A percentile compares a stretch with the other conserved stretches of the same genome.
These are phyloP conservation scores for Tetraselmis striata DNA, from an alignment of 139 green algal species.

Conservation along the genomic window DNA sequence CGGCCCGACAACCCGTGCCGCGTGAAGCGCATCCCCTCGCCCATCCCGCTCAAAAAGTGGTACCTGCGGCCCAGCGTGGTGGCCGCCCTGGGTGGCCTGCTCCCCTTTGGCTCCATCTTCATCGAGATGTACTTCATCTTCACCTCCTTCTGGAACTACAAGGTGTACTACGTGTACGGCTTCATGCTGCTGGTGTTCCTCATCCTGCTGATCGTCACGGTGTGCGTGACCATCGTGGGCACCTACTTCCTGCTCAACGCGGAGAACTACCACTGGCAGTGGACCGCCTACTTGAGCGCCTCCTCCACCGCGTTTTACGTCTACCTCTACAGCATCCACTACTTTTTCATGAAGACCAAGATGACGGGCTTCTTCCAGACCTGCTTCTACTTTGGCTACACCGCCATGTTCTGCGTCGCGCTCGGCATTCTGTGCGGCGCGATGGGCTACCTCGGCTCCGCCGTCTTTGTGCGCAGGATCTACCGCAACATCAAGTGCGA, in stretches of 20 bases:
- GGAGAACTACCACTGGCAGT: constrained; percentile 98
- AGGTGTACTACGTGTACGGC: constrained; percentile 98
- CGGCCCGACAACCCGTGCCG: constrained; percentile 63
- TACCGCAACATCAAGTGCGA: constrained; percentile 92
- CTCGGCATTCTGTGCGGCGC: constrained; percentile 68
- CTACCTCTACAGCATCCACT: constrained; percentile 84
- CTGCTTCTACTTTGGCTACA: constrained; percentile 97
- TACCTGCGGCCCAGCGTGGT: constrained; percentile 78
- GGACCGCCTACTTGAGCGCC: constrained; percentile 81
- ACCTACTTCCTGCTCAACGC: constrained; percentile 99
- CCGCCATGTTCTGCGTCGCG: constrained; percentile 83
- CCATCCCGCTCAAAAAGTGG: constrained; percentile 85
- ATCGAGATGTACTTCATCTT: constrained; percentile 99
- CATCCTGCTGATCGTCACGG: constrained; percentile 87
- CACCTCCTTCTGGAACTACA: constrained; percentile 93
- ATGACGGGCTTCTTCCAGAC: constrained; percentile 98
- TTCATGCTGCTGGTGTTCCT: constrained; percentile 96
- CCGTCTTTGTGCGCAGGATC: constrained; percentile 82
- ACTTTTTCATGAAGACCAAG: constrained; percentile 91
- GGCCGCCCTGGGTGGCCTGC: constrained; percentile 67
- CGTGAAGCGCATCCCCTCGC: constrained; percentile 89
- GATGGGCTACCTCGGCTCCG: constrained; percentile 77
- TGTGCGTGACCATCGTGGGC: constrained; percentile 85
- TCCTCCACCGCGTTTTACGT: constrained; percentile 85
- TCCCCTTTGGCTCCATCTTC: constrained; percentile 97